phyloP scores from a whole-genome alignment of 768 basidiomycete genomes.

The Amanita exitialis region DNA sequence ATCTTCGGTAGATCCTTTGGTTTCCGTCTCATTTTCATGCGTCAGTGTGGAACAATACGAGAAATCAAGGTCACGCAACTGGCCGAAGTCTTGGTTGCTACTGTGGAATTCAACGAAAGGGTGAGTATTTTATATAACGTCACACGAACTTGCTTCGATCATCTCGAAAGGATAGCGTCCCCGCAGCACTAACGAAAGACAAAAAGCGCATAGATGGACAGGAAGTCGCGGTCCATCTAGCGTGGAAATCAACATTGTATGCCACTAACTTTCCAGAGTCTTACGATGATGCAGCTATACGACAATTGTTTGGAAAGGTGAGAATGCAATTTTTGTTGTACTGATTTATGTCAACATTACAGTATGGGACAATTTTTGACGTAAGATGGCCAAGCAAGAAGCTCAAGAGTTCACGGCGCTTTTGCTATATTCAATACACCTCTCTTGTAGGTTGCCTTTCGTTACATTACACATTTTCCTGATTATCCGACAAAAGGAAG shows the following conservation, averaged over 20 bases:
- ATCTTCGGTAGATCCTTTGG: neutral
- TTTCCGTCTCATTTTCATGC: neutral
- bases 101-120: slow-evolving; percentile 77
- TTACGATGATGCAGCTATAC: slow-evolving; percentile 66
- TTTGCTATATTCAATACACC: slow-evolving; percentile 91
- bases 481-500: slow-evolving; percentile 26
- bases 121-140: slow-evolving; percentile 22
- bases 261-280: slow-evolving; percentile 92
- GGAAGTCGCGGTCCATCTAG: slow-evolving; percentile 80
- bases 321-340: slow-evolving; percentile 9
- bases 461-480: neutral
- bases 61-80: slow-evolving; percentile 73
- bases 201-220: slow-evolving; percentile 74
- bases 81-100: slow-evolving; percentile 55
- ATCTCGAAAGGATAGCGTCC: slow-evolving; percentile 57
- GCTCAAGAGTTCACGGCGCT: slow-evolving; percentile 82
- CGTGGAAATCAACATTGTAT: slow-evolving; percentile 91
- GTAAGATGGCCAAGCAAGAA: slow-evolving; percentile 98
- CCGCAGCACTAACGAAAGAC: slow-evolving; percentile 86
- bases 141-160: slow-evolving; percentile 2
- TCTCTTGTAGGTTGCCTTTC: slow-evolving; percentile 54
- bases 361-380: slow-evolving; percentile 91
- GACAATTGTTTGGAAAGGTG: slow-evolving; percentile 74
- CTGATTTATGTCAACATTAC: slow-evolving; percentile 1
- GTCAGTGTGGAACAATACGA: slow-evolving; percentile 78